Evolutionary conservation across 345 rosid genomes (phyloP).

Genomic region (Gossypium longicalyx): DNA sequence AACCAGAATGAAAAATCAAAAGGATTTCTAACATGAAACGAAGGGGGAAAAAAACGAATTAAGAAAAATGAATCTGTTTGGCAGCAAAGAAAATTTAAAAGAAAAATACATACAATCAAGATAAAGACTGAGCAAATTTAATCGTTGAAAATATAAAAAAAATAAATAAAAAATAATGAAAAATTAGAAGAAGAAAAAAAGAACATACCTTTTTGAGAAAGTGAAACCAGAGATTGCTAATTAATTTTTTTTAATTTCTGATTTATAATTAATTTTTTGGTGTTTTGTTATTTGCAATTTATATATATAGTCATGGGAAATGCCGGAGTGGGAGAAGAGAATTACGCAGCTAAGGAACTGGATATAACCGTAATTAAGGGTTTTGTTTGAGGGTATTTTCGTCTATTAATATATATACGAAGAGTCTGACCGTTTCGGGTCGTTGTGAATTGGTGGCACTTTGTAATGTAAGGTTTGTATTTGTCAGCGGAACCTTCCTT

Average conservation of each 20-base stretch:
- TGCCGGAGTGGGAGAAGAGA: background rate
- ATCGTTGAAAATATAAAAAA: background rate
- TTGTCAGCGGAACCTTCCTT: background rate
- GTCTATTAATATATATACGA: constrained; percentile 6
- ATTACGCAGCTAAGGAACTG: background rate
- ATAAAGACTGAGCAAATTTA: background rate
- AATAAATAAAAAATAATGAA: background rate
- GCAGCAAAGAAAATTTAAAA: background rate
- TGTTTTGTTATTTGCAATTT: background rate
- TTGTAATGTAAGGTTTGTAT: background rate
- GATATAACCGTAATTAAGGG: background rate
- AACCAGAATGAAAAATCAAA: background rate
- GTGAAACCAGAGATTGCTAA: background rate
- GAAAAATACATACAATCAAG: background rate
- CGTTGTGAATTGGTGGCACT: background rate
- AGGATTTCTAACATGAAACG: background rate
- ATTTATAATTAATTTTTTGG: background rate
- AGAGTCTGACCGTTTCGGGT: background rate
- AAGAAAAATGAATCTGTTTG: background rate
- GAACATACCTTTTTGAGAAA: constrained; percentile 13
- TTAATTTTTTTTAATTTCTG: background rate
- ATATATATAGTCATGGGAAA: background rate
- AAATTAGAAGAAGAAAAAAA: background rate
- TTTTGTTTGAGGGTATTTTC: constrained; percentile 20
- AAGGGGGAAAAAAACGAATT: background rate